These are phyloP conservation scores for Phenoliferia sp. DNA, from an alignment of 1,284 basidiomycete genomes.

Conservation along the genomic window DNA sequence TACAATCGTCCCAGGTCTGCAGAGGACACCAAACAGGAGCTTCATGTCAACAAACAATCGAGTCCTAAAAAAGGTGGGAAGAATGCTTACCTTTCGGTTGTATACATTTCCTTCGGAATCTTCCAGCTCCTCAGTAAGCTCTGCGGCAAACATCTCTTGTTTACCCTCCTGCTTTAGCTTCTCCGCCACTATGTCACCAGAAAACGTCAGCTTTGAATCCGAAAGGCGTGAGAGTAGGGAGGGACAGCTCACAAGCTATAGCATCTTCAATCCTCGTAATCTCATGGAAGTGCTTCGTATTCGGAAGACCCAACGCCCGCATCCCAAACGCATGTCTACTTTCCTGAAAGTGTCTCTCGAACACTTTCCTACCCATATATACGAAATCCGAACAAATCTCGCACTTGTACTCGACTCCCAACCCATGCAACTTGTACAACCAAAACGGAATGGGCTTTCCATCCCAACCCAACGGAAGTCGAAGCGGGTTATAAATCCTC, in stretches of 20 bases:
- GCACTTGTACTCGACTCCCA: conserved; percentile 95
- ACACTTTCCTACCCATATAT: conserved; percentile 95
- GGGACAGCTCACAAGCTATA: conserved; percentile 64
- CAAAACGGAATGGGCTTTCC: conserved; percentile 98
- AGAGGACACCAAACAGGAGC: not conserved
- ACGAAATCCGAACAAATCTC: conserved; percentile 96
- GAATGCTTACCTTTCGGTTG: conserved; percentile 39
- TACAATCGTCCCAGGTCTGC: conserved; percentile 72
- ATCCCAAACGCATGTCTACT: conserved; percentile 96
- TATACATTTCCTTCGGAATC: conserved; percentile 96
- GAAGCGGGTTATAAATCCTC: conserved; percentile 94
- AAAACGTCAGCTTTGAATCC: not conserved
- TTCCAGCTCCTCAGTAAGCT: conserved; percentile 93
- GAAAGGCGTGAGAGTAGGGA: conserved; percentile 1
- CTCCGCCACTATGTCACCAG: conserved; percentile 68
- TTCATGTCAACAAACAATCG: not conserved
- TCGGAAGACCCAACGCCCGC: conserved; percentile 93
- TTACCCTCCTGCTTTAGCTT: conserved; percentile 90
- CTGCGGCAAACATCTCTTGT: conserved; percentile 81
- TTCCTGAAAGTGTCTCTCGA: conserved; percentile 90
- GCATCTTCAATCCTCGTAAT: conserved; percentile 97
- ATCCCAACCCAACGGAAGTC: conserved; percentile 95
- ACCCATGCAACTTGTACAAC: conserved; percentile 95
- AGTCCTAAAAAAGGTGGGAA: conserved; percentile 51
- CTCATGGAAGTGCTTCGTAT: conserved; percentile 98